A percentile compares a stretch with the other conserved stretches of the same genome.
Evolutionary conservation across 345 rosid genomes (phyloP).

Genomic region (Brassica rapa): DNA sequence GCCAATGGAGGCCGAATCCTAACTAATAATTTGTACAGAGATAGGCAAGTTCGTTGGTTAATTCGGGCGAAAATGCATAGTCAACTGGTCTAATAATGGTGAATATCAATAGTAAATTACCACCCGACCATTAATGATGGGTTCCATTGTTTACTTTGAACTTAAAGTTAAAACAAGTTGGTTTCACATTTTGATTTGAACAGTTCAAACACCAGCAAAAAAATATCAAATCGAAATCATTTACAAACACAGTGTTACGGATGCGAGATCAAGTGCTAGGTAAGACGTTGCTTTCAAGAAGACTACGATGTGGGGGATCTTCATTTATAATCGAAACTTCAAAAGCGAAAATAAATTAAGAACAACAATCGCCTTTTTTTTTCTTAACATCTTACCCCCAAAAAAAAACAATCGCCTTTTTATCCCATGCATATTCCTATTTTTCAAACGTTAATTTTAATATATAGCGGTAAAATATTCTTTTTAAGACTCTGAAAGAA

Average conservation of each 20-base stretch:
- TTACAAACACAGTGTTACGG: slow-evolving; percentile 11
- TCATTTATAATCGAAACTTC: not conserved
- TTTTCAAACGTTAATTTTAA: not conserved
- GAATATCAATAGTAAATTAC: not conserved
- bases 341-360: not conserved
- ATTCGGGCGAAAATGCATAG: not conserved
- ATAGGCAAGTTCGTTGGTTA: not conserved
- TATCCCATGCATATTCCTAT: not conserved
- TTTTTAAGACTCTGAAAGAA: not conserved
- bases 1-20: not conserved
- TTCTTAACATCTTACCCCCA: too few relatives aligned
- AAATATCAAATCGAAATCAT: not conserved
- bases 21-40: not conserved
- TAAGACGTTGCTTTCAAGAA: slow-evolving; percentile 23
- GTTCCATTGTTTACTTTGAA: not conserved
- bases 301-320: slow-evolving; percentile 16
- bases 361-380: slow-evolving; percentile 4
- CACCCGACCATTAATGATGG: not conserved
- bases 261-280: slow-evolving; percentile 13
- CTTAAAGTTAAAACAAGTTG: not conserved
- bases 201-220: not conserved
- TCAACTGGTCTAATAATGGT: not conserved
- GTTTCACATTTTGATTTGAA: not conserved
- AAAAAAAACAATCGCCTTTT: not conserved
- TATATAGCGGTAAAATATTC: not conserved